Base-by-base conservation (phyloP, 2,329 filamentous ascomycete genomes). In the Ophiostoma pallidulum region DNA sequence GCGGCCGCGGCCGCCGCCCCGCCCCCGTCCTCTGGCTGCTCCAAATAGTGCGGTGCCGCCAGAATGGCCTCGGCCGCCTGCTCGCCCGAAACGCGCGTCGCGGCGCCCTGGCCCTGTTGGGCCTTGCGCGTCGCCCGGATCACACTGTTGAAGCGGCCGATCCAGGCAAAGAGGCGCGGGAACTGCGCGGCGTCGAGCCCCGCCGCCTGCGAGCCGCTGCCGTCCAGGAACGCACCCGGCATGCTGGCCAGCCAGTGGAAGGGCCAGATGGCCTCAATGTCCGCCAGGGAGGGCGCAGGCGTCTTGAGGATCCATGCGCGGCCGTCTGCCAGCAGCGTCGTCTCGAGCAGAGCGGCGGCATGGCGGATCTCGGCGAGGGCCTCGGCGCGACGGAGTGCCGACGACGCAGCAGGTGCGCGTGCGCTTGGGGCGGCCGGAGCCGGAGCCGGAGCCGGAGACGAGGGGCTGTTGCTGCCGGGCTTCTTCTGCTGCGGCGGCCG, bases 191-290 rank as follows among this genome's bases (percentile, higher is more conserved):
- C 58, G 3, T 73, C 74, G 52, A 86, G 71, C 7, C 16, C 44
- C 6, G 40, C 24, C 28, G 40, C 28, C 18, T 26, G 8, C 18
- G 32, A 37, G 8, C 18, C 36, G 29, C 35, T 31, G 22, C 45
- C 50, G 19, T 47, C 29, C 24, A 77, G 73, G 40, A 85, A 67
- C 13, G 74, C 73, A 4, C 73, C 73, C 12, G 72, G 72, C 40
- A 85, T 65, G 10, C 63, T 65, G 3, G 64, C 60, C 2, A 86
- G 62, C 84, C 84, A 88, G 61, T 82, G 73, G 54, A 87, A 72
- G 0, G 75, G 71, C 80, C 79, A 86, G 12, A 83, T 65, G 37
- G 74, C 78, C 64, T 88, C 79, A 51, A 88, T 78, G 60, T 89
- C 84, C 4, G 76, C 80, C 52, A 86, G 60, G 1, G 68, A 71